Base-by-base conservation (phyloP, 1,284 basidiomycete genomes). In the Tetrapyrgos nigripes region DNA sequence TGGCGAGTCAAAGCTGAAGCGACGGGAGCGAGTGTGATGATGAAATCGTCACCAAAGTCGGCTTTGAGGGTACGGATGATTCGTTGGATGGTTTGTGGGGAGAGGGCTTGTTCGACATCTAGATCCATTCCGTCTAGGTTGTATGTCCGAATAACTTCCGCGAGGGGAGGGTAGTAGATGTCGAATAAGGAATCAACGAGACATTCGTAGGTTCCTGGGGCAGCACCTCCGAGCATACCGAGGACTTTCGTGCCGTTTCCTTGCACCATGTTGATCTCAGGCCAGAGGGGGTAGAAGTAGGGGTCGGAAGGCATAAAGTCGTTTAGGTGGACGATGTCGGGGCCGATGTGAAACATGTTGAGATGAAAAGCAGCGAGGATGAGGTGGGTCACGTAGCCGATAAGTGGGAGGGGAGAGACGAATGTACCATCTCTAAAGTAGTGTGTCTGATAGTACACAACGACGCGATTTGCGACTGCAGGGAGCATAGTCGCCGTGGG, bases 351-450 rank as follows among this genome's bases (percentile, higher is more conserved):
- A 53, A 54, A 54, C n/a, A 62, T 58, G 56, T 68, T 67, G 14
- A 68, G 55, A 53, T 68, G 67, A 51, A 66, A 68, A 8, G 67
- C 66, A 17, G 66, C 64, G n/a, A 68, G 58, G 11, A 65, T 40
- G 37, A 68, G 58, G 47, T 69, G 68, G 9, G 63, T 65, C 35
- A 66, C 62, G 48, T 63, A 23, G 11, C 28, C 44, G 28, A 68
- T 62, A 40, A 68, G 53, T 1, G 66, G 66, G 37, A 67, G 50
- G 17, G 62, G 53, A 5, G 66, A 57, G 4, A 66, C 59, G 52
- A 62, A 68, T 51, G 53, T 50, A 3, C 65, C 65, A 14, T 44
- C 58, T 35, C 65, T 53, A 53, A n/a, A n/a, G n/a, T 63, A 66
- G 40, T 65, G 65, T 9, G 63, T 61, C 44, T 68, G 66, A 49